Percentiles rank a stretch among this genome's conserved stretches.
Evolutionary conservation across 192 early-diverging fungal genomes (phyloP).

Genomic region (Cetraspora pellucida): DNA sequence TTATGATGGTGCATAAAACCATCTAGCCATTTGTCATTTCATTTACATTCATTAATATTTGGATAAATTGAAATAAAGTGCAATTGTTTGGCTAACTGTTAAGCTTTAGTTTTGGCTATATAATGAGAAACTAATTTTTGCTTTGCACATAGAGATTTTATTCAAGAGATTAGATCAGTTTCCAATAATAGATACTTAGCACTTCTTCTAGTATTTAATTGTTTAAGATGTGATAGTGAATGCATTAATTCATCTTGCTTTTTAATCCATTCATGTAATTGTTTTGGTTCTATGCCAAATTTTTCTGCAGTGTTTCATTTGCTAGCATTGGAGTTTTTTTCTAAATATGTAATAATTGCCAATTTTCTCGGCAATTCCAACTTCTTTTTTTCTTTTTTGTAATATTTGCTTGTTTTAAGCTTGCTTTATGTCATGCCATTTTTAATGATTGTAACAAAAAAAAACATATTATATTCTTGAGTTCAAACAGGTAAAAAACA

Average conservation of each 20-base stretch:
- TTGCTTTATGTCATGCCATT: too few relatives aligned
- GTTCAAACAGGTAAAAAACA: too few relatives aligned
- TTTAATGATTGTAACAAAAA: too few relatives aligned
- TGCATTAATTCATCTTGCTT: neutral
- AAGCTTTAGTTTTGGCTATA: neutral
- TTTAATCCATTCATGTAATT: constrained; percentile 5
- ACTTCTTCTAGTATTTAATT: neutral
- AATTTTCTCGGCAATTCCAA: neutral
- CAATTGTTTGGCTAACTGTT: neutral
- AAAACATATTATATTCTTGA: too few relatives aligned
- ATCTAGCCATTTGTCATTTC: neutral
- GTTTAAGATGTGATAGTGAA: neutral
- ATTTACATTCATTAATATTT: constrained; percentile 3
- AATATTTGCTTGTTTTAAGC: neutral
- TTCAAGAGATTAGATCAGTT: neutral
- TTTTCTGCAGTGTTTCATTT: neutral
- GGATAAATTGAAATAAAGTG: neutral
- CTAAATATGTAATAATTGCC: neutral
- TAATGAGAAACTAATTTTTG: neutral
- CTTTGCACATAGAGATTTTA: neutral
- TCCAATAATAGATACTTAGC: neutral
- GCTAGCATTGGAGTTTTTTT: neutral
- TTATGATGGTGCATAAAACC: constrained; percentile 1
- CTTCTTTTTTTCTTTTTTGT: constrained; percentile 1
- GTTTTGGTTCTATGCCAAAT: constrained; percentile 21